Conservation (phyloP, 139 green algal genomes). For the Yamagishiella unicocca region DNA sequence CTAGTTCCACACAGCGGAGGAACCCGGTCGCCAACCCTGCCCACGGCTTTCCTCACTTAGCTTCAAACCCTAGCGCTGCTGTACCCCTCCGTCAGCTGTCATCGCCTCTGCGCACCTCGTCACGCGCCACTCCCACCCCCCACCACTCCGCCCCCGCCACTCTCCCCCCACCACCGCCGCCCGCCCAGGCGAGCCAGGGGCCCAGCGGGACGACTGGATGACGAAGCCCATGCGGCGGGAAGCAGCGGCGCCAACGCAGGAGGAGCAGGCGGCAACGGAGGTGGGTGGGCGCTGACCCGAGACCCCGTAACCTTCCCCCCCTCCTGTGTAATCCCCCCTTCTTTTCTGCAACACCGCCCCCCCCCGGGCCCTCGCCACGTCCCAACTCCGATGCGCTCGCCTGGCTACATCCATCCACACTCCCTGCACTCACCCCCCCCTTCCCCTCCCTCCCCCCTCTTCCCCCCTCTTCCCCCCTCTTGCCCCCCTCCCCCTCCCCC, state of each 20-base stretch:
- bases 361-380: background rate
- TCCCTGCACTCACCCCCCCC: background rate
- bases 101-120: background rate
- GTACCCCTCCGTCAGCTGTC: too few relatives aligned
- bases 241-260: slow-evolving; percentile 8
- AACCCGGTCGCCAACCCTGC: too few relatives aligned
- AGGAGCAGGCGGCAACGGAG: slow-evolving; percentile 17
- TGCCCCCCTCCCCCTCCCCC: too few relatives aligned
- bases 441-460: background rate
- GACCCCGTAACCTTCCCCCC: too few relatives aligned
- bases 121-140: background rate
- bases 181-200: background rate
- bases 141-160: background rate
- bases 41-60: too few relatives aligned
- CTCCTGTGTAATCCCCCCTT: background rate
- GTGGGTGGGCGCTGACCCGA: too few relatives aligned
- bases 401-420: background rate
- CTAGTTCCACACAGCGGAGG: too few relatives aligned
- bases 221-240: slow-evolving; percentile 70
- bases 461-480: background rate
- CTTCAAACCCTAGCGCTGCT: too few relatives aligned
- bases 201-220: slow-evolving; percentile 84
- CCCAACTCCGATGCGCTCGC: background rate
- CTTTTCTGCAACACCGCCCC: background rate
- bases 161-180: background rate